Base-by-base conservation (phyloP, 1,284 basidiomycete genomes). In the Ustilago bromivora region DNA sequence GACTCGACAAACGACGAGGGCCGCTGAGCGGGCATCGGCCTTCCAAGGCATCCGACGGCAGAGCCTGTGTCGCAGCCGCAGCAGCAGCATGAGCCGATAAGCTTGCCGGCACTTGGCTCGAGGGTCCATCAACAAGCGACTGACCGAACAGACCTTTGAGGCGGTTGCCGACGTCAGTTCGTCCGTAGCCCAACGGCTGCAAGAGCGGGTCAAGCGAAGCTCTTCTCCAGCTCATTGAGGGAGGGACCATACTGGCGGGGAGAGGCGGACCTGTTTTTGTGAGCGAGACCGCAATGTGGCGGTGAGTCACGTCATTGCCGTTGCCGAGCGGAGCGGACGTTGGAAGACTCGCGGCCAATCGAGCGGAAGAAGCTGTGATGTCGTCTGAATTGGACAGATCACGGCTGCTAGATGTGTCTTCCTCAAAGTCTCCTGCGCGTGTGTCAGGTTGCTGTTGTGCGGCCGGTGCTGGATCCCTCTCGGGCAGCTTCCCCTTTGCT, bases 71-170 rank as follows among this genome's bases (percentile, higher is more conserved):
- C 8, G 34, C 47, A 40, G 49, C 8, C 1, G 36, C 35, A 4
- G 54, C 23, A 17, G 38, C 34, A 28, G 31, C 35, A 2, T 34
- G 32, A 23, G 57, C 38, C 13, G 49, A 51, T 28, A 51, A 51
- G 31, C 28, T 51, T 7, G 49, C 12, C 28, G 49, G 49, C 8
- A 51, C 13, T 32, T 59, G 57, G 35, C 36, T 35, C 8, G 54
- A 51, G 8, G 66, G n/a, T 8, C 43, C 41, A 8, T n/a, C 59
- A 32, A 79, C 56, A 10, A 79, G 67, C 13, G 74, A 67, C 36
- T 76, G 71, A 4, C 74, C 78, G 32, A 79, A 79, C 4, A 79
- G 60, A 15, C 71, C 78, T n/a, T 71, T 77, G 52, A 79, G 70
- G 10, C 78, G 68, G 28, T 59, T 57, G 2, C 58, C 59, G 5